These are phyloP conservation scores for Acacia melanoxylon DNA, from an alignment of 306 rosid genomes.

Conservation along the genomic window DNA sequence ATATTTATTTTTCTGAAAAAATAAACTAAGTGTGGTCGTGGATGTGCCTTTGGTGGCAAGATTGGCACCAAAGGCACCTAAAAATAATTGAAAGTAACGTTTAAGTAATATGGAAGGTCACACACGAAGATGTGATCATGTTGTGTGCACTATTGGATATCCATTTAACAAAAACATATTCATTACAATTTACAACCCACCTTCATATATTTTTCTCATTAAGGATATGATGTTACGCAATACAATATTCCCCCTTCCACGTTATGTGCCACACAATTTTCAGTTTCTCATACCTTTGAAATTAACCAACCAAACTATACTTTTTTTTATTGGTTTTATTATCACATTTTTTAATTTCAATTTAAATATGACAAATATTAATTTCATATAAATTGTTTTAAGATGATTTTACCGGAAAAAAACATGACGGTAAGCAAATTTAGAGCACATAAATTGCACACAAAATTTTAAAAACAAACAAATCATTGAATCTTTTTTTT, in stretches of 20 bases:
- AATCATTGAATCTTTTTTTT: not conserved
- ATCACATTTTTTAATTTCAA: no score
- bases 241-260: not conserved
- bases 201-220: not conserved
- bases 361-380: not conserved
- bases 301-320: not conserved
- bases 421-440: not conserved
- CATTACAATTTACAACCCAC: not conserved
- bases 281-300: not conserved
- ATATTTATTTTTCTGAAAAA: not conserved
- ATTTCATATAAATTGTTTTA: not conserved
- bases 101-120: not conserved
- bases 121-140: not conserved
- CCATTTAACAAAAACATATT: not conserved
- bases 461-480: not conserved
- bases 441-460: not conserved
- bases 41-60: not conserved
- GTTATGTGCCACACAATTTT: not conserved
- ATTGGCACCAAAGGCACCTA: not conserved
- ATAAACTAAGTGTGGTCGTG: not conserved
- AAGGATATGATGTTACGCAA: not conserved
- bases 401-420: no score
- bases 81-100: conserved; percentile 2
- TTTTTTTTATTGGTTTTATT: not conserved
- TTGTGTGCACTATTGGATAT: not conserved